Base-by-base conservation (phyloP, 176 grass and related monocot genomes). In the Aegilops umbellulata region DNA sequence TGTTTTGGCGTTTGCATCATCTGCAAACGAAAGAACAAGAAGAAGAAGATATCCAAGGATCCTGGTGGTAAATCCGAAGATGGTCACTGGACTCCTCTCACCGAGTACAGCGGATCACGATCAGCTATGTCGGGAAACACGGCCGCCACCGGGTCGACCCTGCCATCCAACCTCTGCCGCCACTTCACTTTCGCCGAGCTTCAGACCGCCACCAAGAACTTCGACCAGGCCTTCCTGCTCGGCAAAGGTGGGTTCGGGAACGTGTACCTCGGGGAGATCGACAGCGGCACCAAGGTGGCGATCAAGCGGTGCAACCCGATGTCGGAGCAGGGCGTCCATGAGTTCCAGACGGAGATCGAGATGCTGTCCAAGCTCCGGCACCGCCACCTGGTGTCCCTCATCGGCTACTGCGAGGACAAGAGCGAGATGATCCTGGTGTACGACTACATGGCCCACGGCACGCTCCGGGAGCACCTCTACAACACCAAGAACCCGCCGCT, bases 271-370 rank as follows among this genome's bases (percentile, higher is more conserved):
- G 92, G 94, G 5, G 86, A 88, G 57, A 63, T 94, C 24, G 94
- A 92, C 23, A 77, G 63, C 17, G 90, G 92, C 2, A 89, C 46
- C 2, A 94, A 92, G 76, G 90, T 97, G 20, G 94, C 92, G 6
- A 92, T 97, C 51, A 97, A 97, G 69, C 92, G 94, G 25, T 78
- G 83, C 22, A 95, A 93, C 31, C 89, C 94, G 4, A 62, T 83
- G 80, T 93, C 94, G 0, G 58, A 87, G 53, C 94, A 95, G 81
- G 94, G 94, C 4, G 30, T 91, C 12, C 86, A 89, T 10, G 91
- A 95, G 76, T 95, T 95, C 66, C 91, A 87, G 58, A 95, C 86
- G 10, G 94, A 95, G 84, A 95, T 95, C n/a, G 89, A 91, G 73
- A 84, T 91, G 87, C 10, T 95, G 29, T 95, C 94, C 7, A 95